These are phyloP conservation scores for Aegilops speltoides DNA, from an alignment of 176 grass and related monocot genomes.

Conservation along the genomic window DNA sequence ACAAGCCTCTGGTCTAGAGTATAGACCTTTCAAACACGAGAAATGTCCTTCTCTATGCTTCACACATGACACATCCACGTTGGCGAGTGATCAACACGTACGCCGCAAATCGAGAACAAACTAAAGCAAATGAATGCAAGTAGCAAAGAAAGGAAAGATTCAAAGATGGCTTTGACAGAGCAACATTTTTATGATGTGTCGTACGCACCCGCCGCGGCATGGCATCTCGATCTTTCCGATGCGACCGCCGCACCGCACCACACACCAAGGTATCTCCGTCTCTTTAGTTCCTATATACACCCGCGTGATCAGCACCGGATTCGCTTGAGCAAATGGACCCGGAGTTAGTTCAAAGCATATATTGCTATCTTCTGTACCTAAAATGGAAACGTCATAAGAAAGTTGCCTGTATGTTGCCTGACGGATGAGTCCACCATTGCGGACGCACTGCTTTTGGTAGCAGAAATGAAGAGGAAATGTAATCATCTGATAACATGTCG, in stretches of 20 bases:
- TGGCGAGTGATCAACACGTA: conserved; percentile 19
- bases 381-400: not conserved
- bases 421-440: not conserved
- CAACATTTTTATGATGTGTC: not conserved
- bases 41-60: no score
- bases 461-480: not conserved
- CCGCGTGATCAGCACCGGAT: not conserved
- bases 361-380: not conserved
- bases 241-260: not conserved
- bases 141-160: conserved; percentile 16
- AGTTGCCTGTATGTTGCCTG: not conserved
- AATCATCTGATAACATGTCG: not conserved
- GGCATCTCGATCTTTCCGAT: not conserved
- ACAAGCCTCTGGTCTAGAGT: not conserved
- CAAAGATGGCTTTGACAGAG: not conserved
- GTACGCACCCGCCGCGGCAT: not conserved
- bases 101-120: not conserved
- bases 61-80: no score
- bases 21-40: not conserved
- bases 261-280: not conserved
- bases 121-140: conserved; percentile 12
- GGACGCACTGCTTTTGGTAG: not conserved
- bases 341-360: not conserved
- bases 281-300: not conserved
- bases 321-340: not conserved